phyloP scores from a whole-genome alignment of 202 grass and related monocot genomes.

The Zoysia matrella region DNA sequence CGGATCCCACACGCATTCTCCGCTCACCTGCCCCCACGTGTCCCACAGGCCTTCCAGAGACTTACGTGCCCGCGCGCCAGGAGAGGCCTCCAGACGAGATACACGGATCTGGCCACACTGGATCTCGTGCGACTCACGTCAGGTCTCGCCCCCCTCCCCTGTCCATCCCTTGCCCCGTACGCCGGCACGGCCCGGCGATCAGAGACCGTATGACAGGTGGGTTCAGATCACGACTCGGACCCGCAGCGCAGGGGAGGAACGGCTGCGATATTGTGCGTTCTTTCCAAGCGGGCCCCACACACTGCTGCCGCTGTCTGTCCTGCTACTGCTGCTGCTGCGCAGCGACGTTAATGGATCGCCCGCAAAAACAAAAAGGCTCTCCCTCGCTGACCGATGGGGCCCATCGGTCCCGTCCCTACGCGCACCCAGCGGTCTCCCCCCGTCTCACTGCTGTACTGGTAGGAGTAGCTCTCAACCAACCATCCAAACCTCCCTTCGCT shows the following conservation, averaged over 20 bases:
- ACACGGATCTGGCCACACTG: neutral
- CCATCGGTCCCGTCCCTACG: neutral
- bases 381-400: neutral
- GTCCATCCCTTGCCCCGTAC: neutral
- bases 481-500: neutral
- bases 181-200: fast-evolving
- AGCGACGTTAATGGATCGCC: constrained; percentile 63
- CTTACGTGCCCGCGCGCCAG: neutral
- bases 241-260: fast-evolving
- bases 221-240: neutral
- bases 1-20: neutral
- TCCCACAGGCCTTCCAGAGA: neutral
- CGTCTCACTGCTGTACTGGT: neutral
- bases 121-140: constrained; percentile 9
- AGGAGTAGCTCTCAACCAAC: neutral
- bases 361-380: constrained; percentile 17
- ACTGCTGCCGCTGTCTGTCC: neutral
- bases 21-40: neutral
- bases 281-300: neutral
- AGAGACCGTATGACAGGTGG: neutral
- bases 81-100: no score
- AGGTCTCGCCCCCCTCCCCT: neutral
- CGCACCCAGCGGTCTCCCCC: constrained; percentile 1
- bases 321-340: constrained; percentile 30
- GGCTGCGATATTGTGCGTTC: neutral